phyloP scores from a whole-genome alignment of 1,284 basidiomycete species.

The Psilocybe mexicana region DNA sequence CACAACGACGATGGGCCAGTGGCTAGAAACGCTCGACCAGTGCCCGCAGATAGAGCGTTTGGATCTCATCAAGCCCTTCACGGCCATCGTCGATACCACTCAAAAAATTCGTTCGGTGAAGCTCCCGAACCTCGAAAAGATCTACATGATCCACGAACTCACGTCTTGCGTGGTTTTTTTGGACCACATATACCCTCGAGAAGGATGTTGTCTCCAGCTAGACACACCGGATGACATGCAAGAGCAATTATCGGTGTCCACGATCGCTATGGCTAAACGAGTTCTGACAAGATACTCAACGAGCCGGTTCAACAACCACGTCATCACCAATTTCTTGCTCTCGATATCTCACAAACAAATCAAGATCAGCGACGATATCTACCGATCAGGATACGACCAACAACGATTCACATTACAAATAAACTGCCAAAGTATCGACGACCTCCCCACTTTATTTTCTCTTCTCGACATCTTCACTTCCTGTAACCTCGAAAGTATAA shows the following conservation, averaged over 20 bases:
- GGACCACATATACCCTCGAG: neutral
- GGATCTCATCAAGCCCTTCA: neutral
- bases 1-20: neutral
- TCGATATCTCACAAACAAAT: neutral
- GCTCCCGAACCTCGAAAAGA: neutral
- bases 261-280: neutral
- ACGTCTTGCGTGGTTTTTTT: neutral
- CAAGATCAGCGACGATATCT: neutral
- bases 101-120: neutral
- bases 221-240: conserved; percentile 2
- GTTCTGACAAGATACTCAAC: neutral
- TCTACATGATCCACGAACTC: conserved; percentile 1
- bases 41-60: neutral
- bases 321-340: neutral
- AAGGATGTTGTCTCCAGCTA: neutral
- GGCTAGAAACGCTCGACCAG: neutral
- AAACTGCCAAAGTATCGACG: neutral
- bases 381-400: neutral
- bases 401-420: neutral
- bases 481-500: neutral
- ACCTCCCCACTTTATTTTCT: conserved; percentile 1
- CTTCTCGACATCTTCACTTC: conserved; percentile 1
- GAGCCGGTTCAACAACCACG: neutral
- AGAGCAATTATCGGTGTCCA: neutral
- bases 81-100: neutral